Base-by-base conservation (phyloP, 2,329 filamentous ascomycete species). In the Drechslerella coelobrocha region DNA sequence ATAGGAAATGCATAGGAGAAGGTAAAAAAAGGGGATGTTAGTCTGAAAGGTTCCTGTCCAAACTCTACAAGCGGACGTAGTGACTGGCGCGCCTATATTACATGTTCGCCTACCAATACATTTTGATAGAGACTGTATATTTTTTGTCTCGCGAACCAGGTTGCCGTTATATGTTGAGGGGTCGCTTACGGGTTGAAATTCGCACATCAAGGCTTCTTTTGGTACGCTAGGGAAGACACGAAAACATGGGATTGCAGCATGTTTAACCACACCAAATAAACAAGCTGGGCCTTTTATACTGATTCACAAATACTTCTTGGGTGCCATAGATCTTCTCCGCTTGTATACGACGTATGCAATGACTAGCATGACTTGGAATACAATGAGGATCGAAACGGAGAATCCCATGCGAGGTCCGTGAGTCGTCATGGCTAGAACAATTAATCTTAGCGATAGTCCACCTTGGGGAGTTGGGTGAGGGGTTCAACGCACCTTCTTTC, bases 291-390 rank as follows among this genome's bases (percentile, higher is more conserved):
- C n/a, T 24, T 23, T 48, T 34, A n/a, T 8, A 7, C 21, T 31
- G 24, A 10, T 50, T 72, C 53, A 96, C 78, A 96, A 81, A 79
- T 92, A 97, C 81, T 97, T 97, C 84, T 96, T 96, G n/a, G 91
- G 91, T 79, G 87, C 86, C 73, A 83, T 86, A 39, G 85, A 83
- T 80, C 88, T 86, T 77, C 89, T 87, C 75, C 87, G 85, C 84
- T 96, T 96, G 81, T 96, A 96, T 68, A 88, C 78, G 37, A 91
- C 78, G 77, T 92, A 96, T 0, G 83, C 84, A 1, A 80, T 86
- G 0, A 86, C 85, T 29, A 95, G 81, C 74, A 91, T 78, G 52
- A 90, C 77, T 80, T 97, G 92, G 73, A 90, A 86, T 17, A 84
- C 87, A 61, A 96, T 82, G 66, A 96, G 84, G 68, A 92, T 81